Percentiles rank a stretch among this genome's conserved stretches.
Conservation (phyloP, 1,284 basidiomycete genomes). For the Leccinum variabile region DNA sequence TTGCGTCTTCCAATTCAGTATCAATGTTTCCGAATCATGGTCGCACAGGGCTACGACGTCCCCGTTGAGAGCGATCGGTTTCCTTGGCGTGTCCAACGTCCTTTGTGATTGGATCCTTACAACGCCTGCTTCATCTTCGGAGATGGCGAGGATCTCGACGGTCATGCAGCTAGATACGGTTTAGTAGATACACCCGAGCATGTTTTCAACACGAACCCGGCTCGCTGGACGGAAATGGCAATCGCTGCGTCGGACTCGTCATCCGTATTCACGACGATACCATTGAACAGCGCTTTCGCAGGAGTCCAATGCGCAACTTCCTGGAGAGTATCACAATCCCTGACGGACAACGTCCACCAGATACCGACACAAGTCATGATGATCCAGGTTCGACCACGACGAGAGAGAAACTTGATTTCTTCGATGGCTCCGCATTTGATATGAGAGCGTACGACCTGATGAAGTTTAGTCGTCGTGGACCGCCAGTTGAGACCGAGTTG, state of each 20-base stretch:
- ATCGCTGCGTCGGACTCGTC: conserved; percentile 44
- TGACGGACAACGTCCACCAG: conserved; percentile 54
- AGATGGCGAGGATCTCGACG: conserved; percentile 29
- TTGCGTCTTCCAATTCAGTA: conserved; percentile 53
- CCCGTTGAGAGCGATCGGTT: conserved; percentile 48
- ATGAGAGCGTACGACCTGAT: conserved; percentile 27
- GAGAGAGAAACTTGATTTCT: conserved; percentile 52
- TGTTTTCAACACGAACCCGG: conserved; percentile 38
- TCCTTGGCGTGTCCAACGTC: conserved; percentile 38
- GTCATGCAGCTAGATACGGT: conserved; percentile 8
- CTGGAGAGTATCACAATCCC: conserved; percentile 42
- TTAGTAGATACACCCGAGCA: conserved; percentile 10
- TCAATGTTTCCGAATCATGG: conserved; percentile 45
- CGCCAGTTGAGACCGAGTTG: conserved; percentile 52
- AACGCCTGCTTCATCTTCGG: conserved; percentile 6
- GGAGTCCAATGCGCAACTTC: conserved; percentile 50
- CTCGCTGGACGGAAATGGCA: conserved; percentile 46
- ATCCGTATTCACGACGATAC: conserved; percentile 50
- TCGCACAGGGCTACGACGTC: conserved; percentile 54
- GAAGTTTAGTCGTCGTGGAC: conserved; percentile 25
- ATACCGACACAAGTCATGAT: conserved; percentile 57
- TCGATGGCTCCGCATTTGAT: conserved; percentile 45
- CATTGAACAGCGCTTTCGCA: conserved; percentile 50
- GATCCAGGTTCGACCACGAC: conserved; percentile 42
- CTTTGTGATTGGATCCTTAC: conserved; percentile 13